Evolutionary conservation across 495 filamentous ascomycete species (phyloP).

Genomic region (Penicillium coffeae): DNA sequence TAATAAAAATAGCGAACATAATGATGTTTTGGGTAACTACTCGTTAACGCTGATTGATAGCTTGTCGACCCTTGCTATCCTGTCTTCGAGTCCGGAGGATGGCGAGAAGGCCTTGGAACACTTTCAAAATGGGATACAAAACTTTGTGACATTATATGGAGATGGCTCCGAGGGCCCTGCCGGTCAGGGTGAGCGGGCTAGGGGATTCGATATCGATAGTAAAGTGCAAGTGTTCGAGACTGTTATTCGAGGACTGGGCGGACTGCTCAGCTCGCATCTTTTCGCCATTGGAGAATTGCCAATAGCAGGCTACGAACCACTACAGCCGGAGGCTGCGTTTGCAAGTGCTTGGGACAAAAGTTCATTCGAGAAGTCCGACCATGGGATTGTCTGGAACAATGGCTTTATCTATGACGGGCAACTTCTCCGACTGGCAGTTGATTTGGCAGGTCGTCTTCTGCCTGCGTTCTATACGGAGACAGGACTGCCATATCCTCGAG

Average conservation of each 20-base stretch:
- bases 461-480: conserved; percentile 89
- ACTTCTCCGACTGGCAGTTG: conserved; percentile 76
- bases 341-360: conserved; percentile 39
- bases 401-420: conserved; percentile 87
- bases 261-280: conserved; percentile 85
- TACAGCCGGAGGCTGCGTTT: conserved; percentile 29
- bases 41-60: conserved; percentile 94
- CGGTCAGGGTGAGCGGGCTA: conserved; percentile 67
- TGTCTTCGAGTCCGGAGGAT: conserved; percentile 65
- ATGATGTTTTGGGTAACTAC: conserved; percentile 96
- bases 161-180: conserved; percentile 68
- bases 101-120: conserved; percentile 61
- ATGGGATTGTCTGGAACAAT: conserved; percentile 66
- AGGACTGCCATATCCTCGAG: conserved; percentile 88
- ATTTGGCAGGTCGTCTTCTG: conserved; percentile 76
- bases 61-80: conserved; percentile 84
- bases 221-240: conserved; percentile 99
- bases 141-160: conserved; percentile 81
- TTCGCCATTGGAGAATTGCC: conserved; percentile 88
- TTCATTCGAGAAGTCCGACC: conserved; percentile 26
- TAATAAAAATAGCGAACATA: conserved; percentile 76
- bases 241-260: conserved; percentile 89
- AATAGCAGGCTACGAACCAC: conserved; percentile 68
- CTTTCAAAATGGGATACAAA: conserved; percentile 76
- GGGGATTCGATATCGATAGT: conserved; percentile 92